These are phyloP conservation scores for Claviceps arundinis DNA, from an alignment of 2,329 filamentous ascomycete genomes.

Conservation along the genomic window DNA sequence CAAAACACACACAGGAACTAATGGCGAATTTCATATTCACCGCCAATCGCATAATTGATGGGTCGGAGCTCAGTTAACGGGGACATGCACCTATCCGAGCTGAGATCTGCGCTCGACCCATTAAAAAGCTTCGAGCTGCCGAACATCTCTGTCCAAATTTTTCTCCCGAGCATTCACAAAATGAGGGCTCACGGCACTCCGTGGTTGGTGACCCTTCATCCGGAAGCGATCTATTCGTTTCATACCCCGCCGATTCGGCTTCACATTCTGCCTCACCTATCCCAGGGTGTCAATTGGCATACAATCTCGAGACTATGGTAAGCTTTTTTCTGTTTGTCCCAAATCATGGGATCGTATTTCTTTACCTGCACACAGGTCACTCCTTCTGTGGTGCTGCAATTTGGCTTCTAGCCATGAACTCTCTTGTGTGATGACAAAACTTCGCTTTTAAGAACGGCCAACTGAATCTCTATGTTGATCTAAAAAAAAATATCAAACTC, in stretches of 20 bases:
- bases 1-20: too few relatives aligned
- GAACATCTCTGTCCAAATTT: background rate
- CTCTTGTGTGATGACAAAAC: slow-evolving; percentile 39
- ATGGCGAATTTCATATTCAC: slow-evolving; percentile 7
- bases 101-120: background rate
- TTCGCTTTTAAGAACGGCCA: slow-evolving; percentile 51
- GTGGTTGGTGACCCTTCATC: background rate
- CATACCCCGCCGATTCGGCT: too few relatives aligned
- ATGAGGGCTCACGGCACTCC: background rate
- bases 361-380: background rate
- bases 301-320: background rate
- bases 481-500: slow-evolving; percentile 45
- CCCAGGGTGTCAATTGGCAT: background rate
- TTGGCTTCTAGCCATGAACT: background rate
- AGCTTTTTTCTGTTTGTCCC: slow-evolving; percentile 3
- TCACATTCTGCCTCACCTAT: too few relatives aligned
- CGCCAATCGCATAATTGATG: slow-evolving; percentile 16
- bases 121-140: slow-evolving; percentile 1
- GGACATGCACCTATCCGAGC: slow-evolving; percentile 7
- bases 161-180: background rate
- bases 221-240: background rate
- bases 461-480: slow-evolving; percentile 48
- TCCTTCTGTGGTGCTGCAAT: slow-evolving; percentile 6
- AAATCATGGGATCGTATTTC: background rate
- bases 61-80: slow-evolving; percentile 13